Percentiles rank a stretch among this genome's conserved stretches.
These are phyloP conservation scores for Exophiala viscosa DNA, from an alignment of 2,329 filamentous ascomycete genomes.

Conservation along the genomic window DNA sequence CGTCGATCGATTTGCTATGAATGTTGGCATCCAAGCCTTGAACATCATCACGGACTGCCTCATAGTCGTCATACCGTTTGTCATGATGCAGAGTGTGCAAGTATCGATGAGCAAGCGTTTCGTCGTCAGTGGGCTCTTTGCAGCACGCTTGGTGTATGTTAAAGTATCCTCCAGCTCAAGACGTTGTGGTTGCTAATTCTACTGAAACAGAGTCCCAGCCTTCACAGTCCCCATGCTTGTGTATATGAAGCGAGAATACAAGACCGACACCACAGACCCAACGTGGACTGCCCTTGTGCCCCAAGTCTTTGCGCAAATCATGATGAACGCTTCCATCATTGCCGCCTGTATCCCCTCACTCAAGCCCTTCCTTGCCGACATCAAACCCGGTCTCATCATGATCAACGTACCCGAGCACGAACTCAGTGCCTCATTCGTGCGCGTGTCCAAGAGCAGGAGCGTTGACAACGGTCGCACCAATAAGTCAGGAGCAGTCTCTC, in stretches of 20 bases:
- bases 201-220: conserved; percentile 20
- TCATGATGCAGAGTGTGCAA: conserved; percentile 28
- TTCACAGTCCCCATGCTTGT: conserved; percentile 22
- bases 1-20: conserved; percentile 26
- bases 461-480: background rate
- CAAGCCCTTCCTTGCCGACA: conserved; percentile 28
- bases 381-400: conserved; percentile 28
- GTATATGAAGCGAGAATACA: conserved; percentile 19
- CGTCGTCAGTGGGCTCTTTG: conserved; percentile 27
- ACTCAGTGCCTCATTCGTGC: conserved; percentile 1
- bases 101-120: conserved; percentile 20
- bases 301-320: conserved; percentile 26
- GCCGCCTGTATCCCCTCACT: conserved; percentile 30
- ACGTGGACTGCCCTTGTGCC: conserved; percentile 26
- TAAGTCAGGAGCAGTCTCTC: background rate
- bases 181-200: conserved; percentile 5
- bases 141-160: conserved; percentile 26
- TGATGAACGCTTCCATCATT: conserved; percentile 28
- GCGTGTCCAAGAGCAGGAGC: conserved; percentile 2
- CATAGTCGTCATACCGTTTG: conserved; percentile 24
- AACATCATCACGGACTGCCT: conserved; percentile 28
- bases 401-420: conserved; percentile 25
- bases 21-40: conserved; percentile 20
- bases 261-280: conserved; percentile 22
- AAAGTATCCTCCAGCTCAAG: background rate